Evolutionary conservation across 495 filamentous ascomycete genomes (phyloP).

Genomic region (Daldinia decipiens): DNA sequence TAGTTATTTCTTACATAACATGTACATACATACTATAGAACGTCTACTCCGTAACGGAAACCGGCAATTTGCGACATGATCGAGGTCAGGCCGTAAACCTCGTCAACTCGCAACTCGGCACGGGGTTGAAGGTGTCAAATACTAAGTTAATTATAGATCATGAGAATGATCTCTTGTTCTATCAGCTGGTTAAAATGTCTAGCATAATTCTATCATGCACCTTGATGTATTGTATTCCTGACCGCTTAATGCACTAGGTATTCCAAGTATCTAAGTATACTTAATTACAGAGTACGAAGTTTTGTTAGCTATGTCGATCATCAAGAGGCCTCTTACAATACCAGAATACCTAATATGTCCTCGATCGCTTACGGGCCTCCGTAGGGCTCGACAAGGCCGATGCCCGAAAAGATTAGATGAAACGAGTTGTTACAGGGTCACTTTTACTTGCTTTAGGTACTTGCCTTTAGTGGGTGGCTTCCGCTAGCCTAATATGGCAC

Average conservation of each 20-base stretch:
- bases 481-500: constrained; percentile 26
- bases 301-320: constrained; percentile 27
- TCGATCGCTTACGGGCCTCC: constrained; percentile 14
- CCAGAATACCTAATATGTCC: constrained; percentile 1
- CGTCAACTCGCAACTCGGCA: constrained; percentile 2
- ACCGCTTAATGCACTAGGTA: constrained; percentile 23
- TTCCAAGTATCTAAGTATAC: constrained; percentile 32
- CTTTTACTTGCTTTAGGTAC: constrained; percentile 9
- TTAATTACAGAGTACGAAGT: constrained; percentile 44
- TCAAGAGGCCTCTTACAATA: constrained; percentile 41
- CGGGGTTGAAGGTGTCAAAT: not conserved
- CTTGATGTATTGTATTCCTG: constrained; percentile 6
- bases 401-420: constrained; percentile 41
- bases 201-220: not conserved
- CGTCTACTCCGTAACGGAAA: not conserved
- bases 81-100: not conserved
- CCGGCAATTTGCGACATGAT: constrained; percentile 1
- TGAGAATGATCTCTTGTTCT: constrained; percentile 5
- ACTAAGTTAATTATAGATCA: not conserved
- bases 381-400: constrained; percentile 39
- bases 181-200: not conserved
- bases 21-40: too few relatives aligned
- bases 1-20: too few relatives aligned
- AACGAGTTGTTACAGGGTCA: constrained; percentile 26
- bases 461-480: constrained; percentile 25